These are phyloP conservation scores for Neonectria magnoliae DNA, from an alignment of 2,329 filamentous ascomycete genomes.

Conservation along the genomic window DNA sequence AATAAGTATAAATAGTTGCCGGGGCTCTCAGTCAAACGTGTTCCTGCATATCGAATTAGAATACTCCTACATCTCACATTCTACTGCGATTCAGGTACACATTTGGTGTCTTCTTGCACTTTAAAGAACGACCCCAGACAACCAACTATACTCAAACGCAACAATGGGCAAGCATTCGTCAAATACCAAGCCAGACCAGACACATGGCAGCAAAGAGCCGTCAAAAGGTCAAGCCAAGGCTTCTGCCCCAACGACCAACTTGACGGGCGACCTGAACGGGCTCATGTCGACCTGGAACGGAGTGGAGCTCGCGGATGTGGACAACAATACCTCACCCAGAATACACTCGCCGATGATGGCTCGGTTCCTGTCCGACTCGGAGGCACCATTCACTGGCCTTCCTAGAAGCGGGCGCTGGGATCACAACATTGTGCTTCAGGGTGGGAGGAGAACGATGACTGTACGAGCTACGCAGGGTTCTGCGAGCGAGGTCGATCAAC, in stretches of 20 bases:
- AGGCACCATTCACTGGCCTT: not conserved
- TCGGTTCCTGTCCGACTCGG: not conserved
- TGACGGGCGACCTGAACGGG: not conserved
- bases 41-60: not conserved
- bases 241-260: not conserved
- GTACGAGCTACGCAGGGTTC: not conserved
- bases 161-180: not conserved
- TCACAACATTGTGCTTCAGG: not conserved
- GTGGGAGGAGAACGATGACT: not conserved
- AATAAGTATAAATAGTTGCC: not conserved
- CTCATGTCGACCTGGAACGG: not conserved
- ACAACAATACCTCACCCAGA: not conserved
- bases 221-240: not conserved
- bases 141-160: not conserved
- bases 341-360: constrained; percentile 4
- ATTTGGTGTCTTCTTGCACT: not conserved
- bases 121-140: not conserved
- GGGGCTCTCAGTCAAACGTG: not conserved
- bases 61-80: not conserved
- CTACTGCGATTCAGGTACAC: not conserved
- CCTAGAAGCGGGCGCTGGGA: not conserved
- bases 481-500: not conserved
- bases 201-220: not conserved
- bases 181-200: not conserved
- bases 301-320: not conserved